Conservation (phyloP, 1,139 yeast genomes). For the Diutina scorzettiae region DNA sequence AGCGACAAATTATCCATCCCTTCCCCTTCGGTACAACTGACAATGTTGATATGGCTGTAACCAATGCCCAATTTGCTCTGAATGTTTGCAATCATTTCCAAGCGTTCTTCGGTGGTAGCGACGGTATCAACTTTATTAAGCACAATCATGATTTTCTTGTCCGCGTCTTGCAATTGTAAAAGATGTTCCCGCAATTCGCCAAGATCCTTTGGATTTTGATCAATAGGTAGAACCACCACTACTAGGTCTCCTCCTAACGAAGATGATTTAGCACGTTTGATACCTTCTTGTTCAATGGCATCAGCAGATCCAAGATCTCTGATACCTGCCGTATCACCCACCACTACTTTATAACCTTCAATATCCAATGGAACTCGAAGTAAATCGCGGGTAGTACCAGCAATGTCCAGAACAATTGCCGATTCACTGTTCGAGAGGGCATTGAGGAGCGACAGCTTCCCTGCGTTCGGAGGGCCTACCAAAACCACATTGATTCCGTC, state of each 20-base stretch:
- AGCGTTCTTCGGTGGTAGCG: constrained; percentile 12
- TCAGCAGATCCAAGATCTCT: constrained; percentile 39
- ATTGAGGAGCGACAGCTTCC: constrained; percentile 81
- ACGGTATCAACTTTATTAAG: constrained; percentile 56
- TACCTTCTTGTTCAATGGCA: constrained; percentile 71
- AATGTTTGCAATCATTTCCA: constrained; percentile 13
- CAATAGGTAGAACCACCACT: constrained; percentile 37
- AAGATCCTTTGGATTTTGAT: constrained; percentile 9
- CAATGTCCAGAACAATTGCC: constrained; percentile 82
- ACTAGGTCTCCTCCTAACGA: constrained; percentile 52
- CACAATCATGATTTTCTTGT: constrained; percentile 28
- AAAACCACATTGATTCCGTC: constrained; percentile 66
- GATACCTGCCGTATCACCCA: constrained; percentile 93
- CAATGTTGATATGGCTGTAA: constrained; percentile 23
- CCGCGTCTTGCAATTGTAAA: constrained; percentile 14
- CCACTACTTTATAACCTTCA: constrained; percentile 68
- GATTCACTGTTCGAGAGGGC: constrained; percentile 65
- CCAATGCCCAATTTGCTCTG: constrained; percentile 16
- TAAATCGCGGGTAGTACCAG: constrained; percentile 91
- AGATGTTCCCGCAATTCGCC: constrained; percentile 26
- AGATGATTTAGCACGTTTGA: constrained; percentile 55
- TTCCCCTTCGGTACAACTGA: constrained; percentile 49
- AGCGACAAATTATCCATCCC: constrained; percentile 43
- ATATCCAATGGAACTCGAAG: constrained; percentile 75
- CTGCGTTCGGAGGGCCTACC: constrained; percentile 93